These are phyloP conservation scores for Maudiozyma pseudohumilis DNA, from an alignment of 805 yeast species.

Conservation along the genomic window DNA sequence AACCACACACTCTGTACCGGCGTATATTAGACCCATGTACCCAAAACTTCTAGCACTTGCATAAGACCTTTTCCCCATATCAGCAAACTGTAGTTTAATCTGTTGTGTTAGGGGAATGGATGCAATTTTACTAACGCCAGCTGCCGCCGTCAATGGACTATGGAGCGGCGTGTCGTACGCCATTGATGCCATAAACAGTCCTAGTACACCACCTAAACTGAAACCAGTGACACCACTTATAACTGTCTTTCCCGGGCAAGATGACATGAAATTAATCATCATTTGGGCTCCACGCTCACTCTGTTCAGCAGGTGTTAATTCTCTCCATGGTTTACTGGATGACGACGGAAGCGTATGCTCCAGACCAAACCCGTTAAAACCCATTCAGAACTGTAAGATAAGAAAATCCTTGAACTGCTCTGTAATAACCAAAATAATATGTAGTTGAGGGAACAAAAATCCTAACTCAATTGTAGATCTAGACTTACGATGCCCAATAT, in stretches of 20 bases:
- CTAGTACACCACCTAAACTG: slow-evolving; percentile 90
- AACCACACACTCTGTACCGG: slow-evolving; percentile 86
- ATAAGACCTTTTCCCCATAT: slow-evolving; percentile 82
- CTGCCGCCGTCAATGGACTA: slow-evolving; percentile 16
- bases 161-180: slow-evolving; percentile 35
- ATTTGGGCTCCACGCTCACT: slow-evolving; percentile 80
- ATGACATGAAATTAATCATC: slow-evolving; percentile 75
- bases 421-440: no score
- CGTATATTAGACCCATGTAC: slow-evolving; percentile 77
- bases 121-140: slow-evolving; percentile 43
- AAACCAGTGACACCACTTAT: slow-evolving; percentile 92
- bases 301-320: slow-evolving; percentile 85
- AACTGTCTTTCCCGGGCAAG: slow-evolving; percentile 89
- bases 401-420: no score
- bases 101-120: slow-evolving; percentile 89
- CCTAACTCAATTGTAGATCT: no score
- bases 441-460: no score
- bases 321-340: slow-evolving; percentile 41
- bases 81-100: slow-evolving; percentile 79
- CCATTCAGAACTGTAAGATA: no score
- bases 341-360: slow-evolving; percentile 30
- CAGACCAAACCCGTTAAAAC: slow-evolving; percentile 35
- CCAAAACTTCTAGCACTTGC: slow-evolving; percentile 90
- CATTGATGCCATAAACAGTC: slow-evolving; percentile 78
- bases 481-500: no score